Base-by-base conservation (phyloP, 768 basidiomycete genomes). In the Coprinellus aureogranulatus region DNA sequence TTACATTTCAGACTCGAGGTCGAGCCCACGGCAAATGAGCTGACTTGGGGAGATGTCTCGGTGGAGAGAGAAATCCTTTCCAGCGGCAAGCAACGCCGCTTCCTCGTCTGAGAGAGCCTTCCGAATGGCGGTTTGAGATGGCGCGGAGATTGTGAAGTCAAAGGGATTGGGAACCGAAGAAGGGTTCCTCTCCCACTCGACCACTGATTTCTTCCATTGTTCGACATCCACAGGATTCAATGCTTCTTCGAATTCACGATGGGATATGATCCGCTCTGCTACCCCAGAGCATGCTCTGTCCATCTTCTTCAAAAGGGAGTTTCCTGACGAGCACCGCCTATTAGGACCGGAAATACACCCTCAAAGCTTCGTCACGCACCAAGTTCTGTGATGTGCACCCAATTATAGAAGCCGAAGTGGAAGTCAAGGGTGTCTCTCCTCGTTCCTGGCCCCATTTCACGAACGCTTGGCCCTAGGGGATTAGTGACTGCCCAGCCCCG, bases 391-490 rank as follows among this genome's bases (percentile, higher is more conserved):
- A 63, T 51, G 42, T 72, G 72, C 28, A 49, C 55, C 69, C 70
- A 75, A 37, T 73, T 73, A 44, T 61, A 64, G 37, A 64, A 59
- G 0, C 59, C 65, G 52, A 69, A 72, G 28, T 71, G 68, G 27
- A 62, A 62, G 46, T 73, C 67, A 0, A 75, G 39, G 0, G 58
- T 62, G 25, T 72, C 68, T 0, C 62, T 54, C 2, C 68, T 53
- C 8, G 66, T 65, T 1, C 71, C 71, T 6, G 70, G 69, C 8
- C 74, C 73, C 76, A 77, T 77, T 60, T 74, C 72, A 22, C 62
- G 56, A 1, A 72, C 75, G 41, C 72, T 71, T 3, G 53, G 18
- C 4, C 72, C 65, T 0, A 67, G 27, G 0, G 60, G 62, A 49
- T 75, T 72, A 14, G 66, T 56, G 20, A 60, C 40, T 0, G 70